A percentile compares a stretch with the other conserved stretches of the same genome.
Conservation (phyloP, 2,329 filamentous ascomycete genomes). For the Apiospora phragmitis region DNA sequence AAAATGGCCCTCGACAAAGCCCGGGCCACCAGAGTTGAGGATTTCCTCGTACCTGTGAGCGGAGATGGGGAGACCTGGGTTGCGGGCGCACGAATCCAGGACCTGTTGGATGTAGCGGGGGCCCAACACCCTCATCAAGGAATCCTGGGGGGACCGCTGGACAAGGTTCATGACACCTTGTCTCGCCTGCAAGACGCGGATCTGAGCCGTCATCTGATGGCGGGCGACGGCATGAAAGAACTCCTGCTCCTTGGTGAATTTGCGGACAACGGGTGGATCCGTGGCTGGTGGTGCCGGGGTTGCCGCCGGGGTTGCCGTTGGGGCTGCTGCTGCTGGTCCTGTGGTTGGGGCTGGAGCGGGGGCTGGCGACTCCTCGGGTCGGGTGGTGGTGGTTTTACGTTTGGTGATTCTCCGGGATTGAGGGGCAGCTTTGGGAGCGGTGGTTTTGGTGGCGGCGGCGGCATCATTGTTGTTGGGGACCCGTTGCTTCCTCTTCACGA, state of each 20-base stretch:
- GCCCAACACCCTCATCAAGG: not conserved
- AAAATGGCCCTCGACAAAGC: conserved; percentile 12
- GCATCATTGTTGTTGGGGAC: not conserved
- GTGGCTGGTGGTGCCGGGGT: not conserved
- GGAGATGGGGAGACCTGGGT: conserved; percentile 10
- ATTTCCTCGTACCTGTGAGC: conserved; percentile 7
- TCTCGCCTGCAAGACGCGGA: conserved; percentile 9
- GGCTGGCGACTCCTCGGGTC: not conserved
- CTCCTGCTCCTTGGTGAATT: not conserved
- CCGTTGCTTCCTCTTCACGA: conserved; percentile 2
- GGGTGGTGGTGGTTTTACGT: not conserved
- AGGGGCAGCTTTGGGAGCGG: not conserved
- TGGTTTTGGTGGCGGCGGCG: not conserved
- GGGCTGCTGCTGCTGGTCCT: not conserved
- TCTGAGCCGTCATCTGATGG: conserved; percentile 11
- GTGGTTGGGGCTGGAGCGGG: not conserved
- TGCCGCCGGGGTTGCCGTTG: not conserved
- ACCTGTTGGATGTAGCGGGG: conserved; percentile 4
- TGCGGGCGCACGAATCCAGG: conserved; percentile 8
- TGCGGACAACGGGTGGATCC: not conserved
- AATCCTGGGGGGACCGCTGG: not conserved
- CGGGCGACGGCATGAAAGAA: conserved; percentile 8
- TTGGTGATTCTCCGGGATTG: not conserved
- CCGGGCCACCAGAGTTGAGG: not conserved
- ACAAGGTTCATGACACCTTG: not conserved